Percentiles rank a stretch among this genome's conserved stretches.
Evolutionary conservation across 2,329 filamentous ascomycete species (phyloP).

Genomic region (Thermothelomyces thermophilus): DNA sequence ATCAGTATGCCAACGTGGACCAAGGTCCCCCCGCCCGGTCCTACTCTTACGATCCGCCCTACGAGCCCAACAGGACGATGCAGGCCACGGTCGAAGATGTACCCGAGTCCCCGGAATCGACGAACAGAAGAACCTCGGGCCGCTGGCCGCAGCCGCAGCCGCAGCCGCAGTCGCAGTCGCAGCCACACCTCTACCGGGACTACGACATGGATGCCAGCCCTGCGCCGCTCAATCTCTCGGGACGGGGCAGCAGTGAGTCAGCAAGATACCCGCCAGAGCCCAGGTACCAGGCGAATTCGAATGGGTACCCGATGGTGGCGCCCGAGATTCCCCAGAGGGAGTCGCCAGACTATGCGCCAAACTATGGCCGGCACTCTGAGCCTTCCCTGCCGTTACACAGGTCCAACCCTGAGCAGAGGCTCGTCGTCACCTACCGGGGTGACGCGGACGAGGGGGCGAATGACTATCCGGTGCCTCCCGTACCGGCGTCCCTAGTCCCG

Average conservation of each 20-base stretch:
- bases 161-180: slow-evolving; percentile 15
- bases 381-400: slow-evolving; percentile 25
- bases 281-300: slow-evolving; percentile 25
- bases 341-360: slow-evolving; percentile 23
- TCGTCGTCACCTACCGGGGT: slow-evolving; percentile 28
- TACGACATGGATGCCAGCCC: slow-evolving; percentile 38
- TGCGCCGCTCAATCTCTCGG: slow-evolving; percentile 40
- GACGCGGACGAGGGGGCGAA: slow-evolving; percentile 33
- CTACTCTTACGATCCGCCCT: slow-evolving; percentile 44
- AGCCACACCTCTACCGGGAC: slow-evolving; percentile 26
- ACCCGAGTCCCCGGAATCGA: slow-evolving; percentile 43
- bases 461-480: slow-evolving; percentile 38
- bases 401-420: slow-evolving; percentile 27
- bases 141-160: slow-evolving; percentile 21
- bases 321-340: slow-evolving; percentile 15
- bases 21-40: slow-evolving; percentile 38
- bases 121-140: slow-evolving; percentile 26
- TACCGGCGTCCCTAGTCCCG: slow-evolving; percentile 55
- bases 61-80: slow-evolving; percentile 46
- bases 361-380: slow-evolving; percentile 21
- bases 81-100: slow-evolving; percentile 60
- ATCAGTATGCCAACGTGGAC: slow-evolving; percentile 30
- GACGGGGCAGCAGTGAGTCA: slow-evolving; percentile 29
- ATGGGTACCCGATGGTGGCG: slow-evolving; percentile 25
- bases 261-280: slow-evolving; percentile 7